phyloP scores from a whole-genome alignment of 2,329 filamentous ascomycete genomes.

The Fusarium multiceps region DNA sequence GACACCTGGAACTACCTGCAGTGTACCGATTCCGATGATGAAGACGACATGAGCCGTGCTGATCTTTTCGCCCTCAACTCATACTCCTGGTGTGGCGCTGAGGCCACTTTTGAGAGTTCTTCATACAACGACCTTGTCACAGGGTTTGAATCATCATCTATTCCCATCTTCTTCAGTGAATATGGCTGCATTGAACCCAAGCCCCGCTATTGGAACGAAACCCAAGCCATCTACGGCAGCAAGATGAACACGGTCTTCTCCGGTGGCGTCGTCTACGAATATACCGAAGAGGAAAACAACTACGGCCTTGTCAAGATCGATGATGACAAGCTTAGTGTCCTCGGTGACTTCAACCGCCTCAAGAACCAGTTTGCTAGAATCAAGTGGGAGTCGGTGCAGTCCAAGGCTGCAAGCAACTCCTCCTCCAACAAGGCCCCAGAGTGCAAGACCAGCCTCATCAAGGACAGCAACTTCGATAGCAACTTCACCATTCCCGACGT shows the following conservation, averaged over 20 bases:
- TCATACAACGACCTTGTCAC: conserved; percentile 72
- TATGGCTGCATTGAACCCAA: conserved; percentile 79
- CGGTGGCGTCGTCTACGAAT: conserved; percentile 86
- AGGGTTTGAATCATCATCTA: conserved; percentile 72
- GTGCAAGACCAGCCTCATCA: conserved; percentile 76
- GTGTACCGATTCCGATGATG: conserved; percentile 67
- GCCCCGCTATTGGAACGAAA: conserved; percentile 82
- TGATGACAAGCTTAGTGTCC: conserved; percentile 67
- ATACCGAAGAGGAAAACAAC: conserved; percentile 75
- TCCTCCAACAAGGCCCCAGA: conserved; percentile 63
- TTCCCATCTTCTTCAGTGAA: conserved; percentile 86
- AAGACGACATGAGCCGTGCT: conserved; percentile 70
- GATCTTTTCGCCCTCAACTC: conserved; percentile 83
- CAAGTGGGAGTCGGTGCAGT: conserved; percentile 75
- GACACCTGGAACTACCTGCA: conserved; percentile 83
- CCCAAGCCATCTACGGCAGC: conserved; percentile 75
- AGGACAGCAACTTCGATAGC: conserved; percentile 73
- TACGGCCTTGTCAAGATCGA: conserved; percentile 74
- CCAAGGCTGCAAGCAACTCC: conserved; percentile 66
- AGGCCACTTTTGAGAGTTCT: conserved; percentile 71
- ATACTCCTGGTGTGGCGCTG: conserved; percentile 74
- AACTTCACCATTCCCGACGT: conserved; percentile 81
- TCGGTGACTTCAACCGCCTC: conserved; percentile 78
- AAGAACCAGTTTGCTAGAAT: conserved; percentile 79
- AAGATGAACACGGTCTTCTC: conserved; percentile 77